Conservation (phyloP, 176 grass and related monocot genomes). For the Ampelocalamus luodianensis region DNA sequence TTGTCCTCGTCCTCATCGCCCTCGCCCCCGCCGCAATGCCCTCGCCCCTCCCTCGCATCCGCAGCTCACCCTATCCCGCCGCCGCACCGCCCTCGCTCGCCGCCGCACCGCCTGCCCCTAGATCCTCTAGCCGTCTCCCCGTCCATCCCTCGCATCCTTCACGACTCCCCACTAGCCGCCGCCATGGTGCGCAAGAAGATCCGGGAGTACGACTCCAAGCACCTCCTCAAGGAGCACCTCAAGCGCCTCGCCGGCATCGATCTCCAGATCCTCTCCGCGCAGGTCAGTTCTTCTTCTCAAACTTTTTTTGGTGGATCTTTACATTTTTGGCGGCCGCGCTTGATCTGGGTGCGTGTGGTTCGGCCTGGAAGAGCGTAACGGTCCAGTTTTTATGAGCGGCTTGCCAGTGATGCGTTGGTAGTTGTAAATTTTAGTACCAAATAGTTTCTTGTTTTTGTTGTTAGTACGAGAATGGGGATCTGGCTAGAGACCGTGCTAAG, state of each 20-base stretch:
- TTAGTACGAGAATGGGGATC: too few species aligned
- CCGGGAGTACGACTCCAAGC: slow-evolving; percentile 93
- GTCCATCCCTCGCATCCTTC: too few species aligned
- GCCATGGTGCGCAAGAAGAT: slow-evolving; percentile 96
- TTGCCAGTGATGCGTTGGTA: not conserved
- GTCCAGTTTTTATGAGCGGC: not conserved
- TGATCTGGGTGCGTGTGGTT: not conserved
- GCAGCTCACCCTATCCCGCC: too few species aligned
- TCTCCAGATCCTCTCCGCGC: slow-evolving; percentile 82
- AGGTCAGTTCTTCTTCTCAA: slow-evolving; percentile 34
- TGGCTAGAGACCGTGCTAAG: too few species aligned
- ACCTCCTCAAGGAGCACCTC: slow-evolving; percentile 86
- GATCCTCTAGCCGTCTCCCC: too few species aligned
- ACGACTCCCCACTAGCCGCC: not conserved
- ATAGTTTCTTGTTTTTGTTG: not conserved
- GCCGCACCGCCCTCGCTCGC: too few species aligned
- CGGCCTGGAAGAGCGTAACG: not conserved
- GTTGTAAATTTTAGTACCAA: not conserved
- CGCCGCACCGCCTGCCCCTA: too few species aligned
- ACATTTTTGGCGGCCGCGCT: not conserved
- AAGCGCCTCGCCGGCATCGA: slow-evolving; percentile 83
- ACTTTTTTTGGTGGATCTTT: not conserved
- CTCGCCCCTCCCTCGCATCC: too few species aligned
- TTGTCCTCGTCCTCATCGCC: too few species aligned
- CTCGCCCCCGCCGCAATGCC: too few species aligned